Evolutionary conservation across 2,329 filamentous ascomycete genomes (phyloP).

Genomic region (Furcasterigmium sp.): DNA sequence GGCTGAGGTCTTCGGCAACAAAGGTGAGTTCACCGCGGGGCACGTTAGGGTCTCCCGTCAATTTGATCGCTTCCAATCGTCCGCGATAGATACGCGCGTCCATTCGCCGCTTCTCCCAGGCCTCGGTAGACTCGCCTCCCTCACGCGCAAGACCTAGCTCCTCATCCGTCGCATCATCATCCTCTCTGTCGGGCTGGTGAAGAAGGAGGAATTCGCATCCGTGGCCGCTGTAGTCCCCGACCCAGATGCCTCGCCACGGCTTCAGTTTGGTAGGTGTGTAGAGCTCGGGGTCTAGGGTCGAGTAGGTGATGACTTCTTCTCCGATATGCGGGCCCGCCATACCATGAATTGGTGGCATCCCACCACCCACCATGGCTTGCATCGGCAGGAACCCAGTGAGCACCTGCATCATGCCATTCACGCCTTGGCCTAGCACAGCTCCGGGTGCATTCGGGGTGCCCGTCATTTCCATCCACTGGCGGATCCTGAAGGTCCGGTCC

Average conservation of each 20-base stretch:
- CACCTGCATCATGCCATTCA: conserved; percentile 14
- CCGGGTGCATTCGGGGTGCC: conserved; percentile 19
- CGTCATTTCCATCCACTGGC: conserved; percentile 69
- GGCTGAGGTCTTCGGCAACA: conserved; percentile 69
- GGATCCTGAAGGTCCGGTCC: conserved; percentile 66
- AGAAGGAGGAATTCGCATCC: conserved; percentile 85
- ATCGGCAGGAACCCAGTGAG: conserved; percentile 11
- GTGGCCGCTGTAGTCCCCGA: conserved; percentile 83
- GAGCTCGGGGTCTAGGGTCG: conserved; percentile 65
- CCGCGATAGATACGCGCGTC: conserved; percentile 55
- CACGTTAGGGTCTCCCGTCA: conserved; percentile 88
- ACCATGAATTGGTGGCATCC: background rate
- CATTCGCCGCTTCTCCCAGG: conserved; percentile 38
- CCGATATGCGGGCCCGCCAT: conserved; percentile 33
- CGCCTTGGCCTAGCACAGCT: conserved; percentile 21
- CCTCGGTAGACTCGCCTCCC: conserved; percentile 36
- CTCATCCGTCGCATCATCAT: conserved; percentile 36
- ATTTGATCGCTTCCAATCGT: conserved; percentile 75
- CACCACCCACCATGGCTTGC: background rate
- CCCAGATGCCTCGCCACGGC: conserved; percentile 87
- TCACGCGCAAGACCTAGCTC: conserved; percentile 32
- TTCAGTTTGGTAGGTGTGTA: conserved; percentile 78
- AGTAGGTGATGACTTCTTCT: conserved; percentile 56
- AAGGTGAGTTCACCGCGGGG: conserved; percentile 84
- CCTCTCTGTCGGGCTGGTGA: conserved; percentile 67